Base-by-base conservation (phyloP, 2,329 filamentous ascomycete species). In the Gliomastix tumulicola region DNA sequence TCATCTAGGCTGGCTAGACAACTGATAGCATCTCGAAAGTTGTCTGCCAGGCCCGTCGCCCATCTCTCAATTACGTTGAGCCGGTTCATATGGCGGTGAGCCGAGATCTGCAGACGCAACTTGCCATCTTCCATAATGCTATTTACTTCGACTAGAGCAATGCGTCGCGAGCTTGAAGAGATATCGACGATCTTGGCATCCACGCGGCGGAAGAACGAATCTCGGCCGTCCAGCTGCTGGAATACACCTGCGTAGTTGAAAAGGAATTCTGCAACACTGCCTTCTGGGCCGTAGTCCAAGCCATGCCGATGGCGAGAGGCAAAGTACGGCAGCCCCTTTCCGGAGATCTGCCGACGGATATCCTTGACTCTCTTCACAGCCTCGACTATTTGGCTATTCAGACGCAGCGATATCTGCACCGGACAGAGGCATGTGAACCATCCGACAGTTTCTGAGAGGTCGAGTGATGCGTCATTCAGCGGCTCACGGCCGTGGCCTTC, bases 351-450 rank as follows among this genome's bases (percentile, higher is more conserved):
- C 12, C 36, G 37, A 4, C 50, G 38, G 6, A 44, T 40, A 21
- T 55, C 50, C 6, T 48, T 44, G 15, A 51, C 35, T 36, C 40
- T 43, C 4, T 34, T 13, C 10, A 50, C 40, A 1, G 48, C 7
- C 3, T 50, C 41, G 3, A 53, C 10, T 4, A 47, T 21, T 7
- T 45, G 40, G 4, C 34, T 12, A 1, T 42, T 31, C 1, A 4
- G 1, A 3, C 41, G 34, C 1, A 61, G 38, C 0, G 38, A 4
- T 2, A 43, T 37, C 0, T 46, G 46, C 2, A 49, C 16, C 1
- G 48, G 49, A 4, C 42, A 47, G 40, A 68, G 49, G 0, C 61
- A 62, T 1, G 66, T 68, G 38, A 69, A 69, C 65, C 65, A 69
- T 6, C 66, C 66, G 1, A 69, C 58, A 0, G 62, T 68, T 2